phyloP scores from a whole-genome alignment of 345 rosid species.

The Kandelia obovata region DNA sequence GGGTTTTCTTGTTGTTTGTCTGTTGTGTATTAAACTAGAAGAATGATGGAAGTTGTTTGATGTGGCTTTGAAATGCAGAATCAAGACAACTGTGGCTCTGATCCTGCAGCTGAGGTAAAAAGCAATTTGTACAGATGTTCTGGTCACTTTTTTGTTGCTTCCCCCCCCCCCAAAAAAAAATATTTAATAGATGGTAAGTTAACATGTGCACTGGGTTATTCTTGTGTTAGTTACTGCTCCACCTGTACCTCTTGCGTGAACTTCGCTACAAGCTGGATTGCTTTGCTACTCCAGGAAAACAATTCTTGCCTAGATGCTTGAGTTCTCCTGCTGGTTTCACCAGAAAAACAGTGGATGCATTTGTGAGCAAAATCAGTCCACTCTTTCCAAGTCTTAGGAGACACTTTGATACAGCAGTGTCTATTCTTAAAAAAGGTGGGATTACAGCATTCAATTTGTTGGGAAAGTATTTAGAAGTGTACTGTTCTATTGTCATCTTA shows the following conservation, averaged over 20 bases:
- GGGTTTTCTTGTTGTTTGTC: no score
- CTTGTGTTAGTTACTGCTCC: conserved; percentile 58
- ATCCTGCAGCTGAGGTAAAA: conserved; percentile 68
- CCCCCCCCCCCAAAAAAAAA: no score
- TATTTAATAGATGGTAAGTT: neutral
- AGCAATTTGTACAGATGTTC: neutral
- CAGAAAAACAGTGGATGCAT: conserved; percentile 39
- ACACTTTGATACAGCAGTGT: conserved; percentile 50
- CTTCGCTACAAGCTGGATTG: conserved; percentile 63
- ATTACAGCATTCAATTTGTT: conserved; percentile 17
- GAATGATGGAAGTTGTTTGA: conserved; percentile 9
- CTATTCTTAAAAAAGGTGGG: conserved; percentile 58
- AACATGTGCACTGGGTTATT: conserved; percentile 13
- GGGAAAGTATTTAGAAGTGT: conserved; percentile 3
- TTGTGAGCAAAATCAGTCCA: conserved; percentile 41
- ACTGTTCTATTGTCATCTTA: conserved; percentile 17
- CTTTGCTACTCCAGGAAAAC: conserved; percentile 44
- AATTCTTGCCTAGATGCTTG: conserved; percentile 35
- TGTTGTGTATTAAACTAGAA: neutral
- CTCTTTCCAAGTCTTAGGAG: conserved; percentile 53
- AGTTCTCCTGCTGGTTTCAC: conserved; percentile 34
- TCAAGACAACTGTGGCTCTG: conserved; percentile 51
- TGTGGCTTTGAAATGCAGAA: conserved; percentile 40
- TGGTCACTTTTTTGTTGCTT: neutral
- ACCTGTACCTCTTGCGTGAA: conserved; percentile 65